These are phyloP conservation scores for Tuber melanosporum DNA, from an alignment of 495 filamentous ascomycete genomes.

Conservation along the genomic window DNA sequence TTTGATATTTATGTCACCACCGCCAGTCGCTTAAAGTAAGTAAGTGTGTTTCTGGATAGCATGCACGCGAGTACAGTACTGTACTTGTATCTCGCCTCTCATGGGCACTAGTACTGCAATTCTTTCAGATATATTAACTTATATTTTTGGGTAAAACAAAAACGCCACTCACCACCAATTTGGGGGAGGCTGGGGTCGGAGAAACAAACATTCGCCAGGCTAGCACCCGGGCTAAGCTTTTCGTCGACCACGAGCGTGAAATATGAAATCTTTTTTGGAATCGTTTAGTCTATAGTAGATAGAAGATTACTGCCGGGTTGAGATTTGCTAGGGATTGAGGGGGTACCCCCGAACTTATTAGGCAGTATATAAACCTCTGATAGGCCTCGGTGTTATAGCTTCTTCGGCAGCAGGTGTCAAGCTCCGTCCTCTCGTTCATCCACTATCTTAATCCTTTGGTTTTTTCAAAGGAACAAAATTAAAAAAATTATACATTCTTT, in stretches of 20 bases:
- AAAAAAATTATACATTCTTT: not conserved
- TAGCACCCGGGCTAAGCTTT: not conserved
- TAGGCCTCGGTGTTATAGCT: not conserved
- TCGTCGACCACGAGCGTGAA: not conserved
- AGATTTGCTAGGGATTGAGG: not conserved
- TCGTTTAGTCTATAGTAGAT: not conserved
- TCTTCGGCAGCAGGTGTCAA: not conserved
- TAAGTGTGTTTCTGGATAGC: not conserved
- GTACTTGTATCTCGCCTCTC: not conserved
- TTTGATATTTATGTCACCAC: not conserved
- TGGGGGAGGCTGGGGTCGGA: not conserved
- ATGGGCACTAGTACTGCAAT: not conserved
- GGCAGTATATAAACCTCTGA: not conserved
- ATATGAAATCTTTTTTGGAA: not conserved
- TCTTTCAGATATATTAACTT: slow-evolving; percentile 4
- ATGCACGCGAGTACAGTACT: not conserved
- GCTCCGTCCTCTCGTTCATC: not conserved
- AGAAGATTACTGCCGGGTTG: not conserved
- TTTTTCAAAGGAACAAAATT: not conserved
- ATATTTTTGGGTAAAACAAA: not conserved
- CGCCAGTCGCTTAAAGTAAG: not conserved
- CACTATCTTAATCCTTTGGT: not conserved
- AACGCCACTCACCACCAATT: not conserved
- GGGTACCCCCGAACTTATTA: not conserved
- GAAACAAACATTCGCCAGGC: not conserved